Conservation (phyloP, 441 rosid species). For the Lepidium campestre region DNA sequence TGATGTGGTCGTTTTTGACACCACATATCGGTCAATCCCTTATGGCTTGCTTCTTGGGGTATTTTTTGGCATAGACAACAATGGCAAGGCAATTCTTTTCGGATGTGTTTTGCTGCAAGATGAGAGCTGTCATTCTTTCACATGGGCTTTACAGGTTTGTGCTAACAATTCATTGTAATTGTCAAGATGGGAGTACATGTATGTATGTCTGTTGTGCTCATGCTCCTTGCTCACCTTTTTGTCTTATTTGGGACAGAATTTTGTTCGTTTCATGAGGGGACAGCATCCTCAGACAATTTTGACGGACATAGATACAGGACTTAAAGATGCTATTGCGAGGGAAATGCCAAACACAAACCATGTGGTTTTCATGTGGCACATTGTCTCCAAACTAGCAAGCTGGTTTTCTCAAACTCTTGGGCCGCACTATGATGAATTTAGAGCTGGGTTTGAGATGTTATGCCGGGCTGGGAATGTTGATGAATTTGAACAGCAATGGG, state of each 20-base stretch:
- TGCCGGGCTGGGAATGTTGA: constrained; percentile 49
- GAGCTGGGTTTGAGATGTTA: constrained; percentile 59
- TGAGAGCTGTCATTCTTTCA: constrained; percentile 53
- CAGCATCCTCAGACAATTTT: constrained; percentile 69
- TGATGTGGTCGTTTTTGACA: constrained; percentile 74
- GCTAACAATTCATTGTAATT: constrained; percentile 25
- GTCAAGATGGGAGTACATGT: constrained; percentile 15
- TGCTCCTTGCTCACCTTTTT: not conserved
- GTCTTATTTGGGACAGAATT: constrained; percentile 58
- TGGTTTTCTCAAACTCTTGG: constrained; percentile 79
- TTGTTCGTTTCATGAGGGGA: constrained; percentile 77
- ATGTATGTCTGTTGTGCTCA: constrained; percentile 23
- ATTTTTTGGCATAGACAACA: constrained; percentile 70
- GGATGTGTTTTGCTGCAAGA: constrained; percentile 86
- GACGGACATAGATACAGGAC: constrained; percentile 72
- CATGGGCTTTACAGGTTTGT: constrained; percentile 97
- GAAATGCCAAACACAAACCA: constrained; percentile 80
- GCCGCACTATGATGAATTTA: constrained; percentile 65
- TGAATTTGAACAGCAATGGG: constrained; percentile 83
- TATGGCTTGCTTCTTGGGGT: constrained; percentile 76
- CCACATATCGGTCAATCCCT: constrained; percentile 68
- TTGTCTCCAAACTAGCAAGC: constrained; percentile 63
- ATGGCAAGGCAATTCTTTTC: constrained; percentile 63
- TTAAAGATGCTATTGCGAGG: constrained; percentile 66
- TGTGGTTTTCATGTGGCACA: constrained; percentile 54